Evolutionary conservation across 345 rosid species (phyloP).

Genomic region (Sisymbrium altissimum): DNA sequence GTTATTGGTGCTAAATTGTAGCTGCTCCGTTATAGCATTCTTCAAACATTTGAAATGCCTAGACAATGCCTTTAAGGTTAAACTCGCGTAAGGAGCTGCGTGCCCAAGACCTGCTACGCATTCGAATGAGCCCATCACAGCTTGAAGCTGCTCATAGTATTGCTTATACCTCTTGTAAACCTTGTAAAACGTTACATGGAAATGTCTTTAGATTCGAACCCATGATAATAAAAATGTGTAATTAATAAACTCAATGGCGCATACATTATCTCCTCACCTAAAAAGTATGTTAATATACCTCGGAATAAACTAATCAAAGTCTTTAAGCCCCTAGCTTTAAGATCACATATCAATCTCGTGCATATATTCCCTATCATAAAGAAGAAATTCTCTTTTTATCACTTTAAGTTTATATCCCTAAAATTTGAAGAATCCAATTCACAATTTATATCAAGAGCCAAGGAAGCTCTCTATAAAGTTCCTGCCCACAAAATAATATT

Average conservation of each 20-base stretch:
- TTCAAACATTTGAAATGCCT: slow-evolving; percentile 77
- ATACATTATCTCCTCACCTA: background rate
- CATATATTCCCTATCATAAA: slow-evolving; percentile 45
- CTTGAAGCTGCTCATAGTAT: slow-evolving; percentile 78
- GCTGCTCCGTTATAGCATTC: slow-evolving; percentile 72
- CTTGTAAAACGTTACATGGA: slow-evolving; percentile 33
- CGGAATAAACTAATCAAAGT: slow-evolving; percentile 26
- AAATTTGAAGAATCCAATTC: slow-evolving; percentile 49
- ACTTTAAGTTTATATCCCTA: slow-evolving; percentile 32
- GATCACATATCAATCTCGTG: slow-evolving; percentile 6
- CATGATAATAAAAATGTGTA: background rate
- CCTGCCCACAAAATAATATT: slow-evolving; percentile 9
- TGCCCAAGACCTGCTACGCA: slow-evolving; percentile 81
- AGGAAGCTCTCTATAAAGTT: slow-evolving; percentile 33
- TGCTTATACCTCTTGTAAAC: slow-evolving; percentile 81
- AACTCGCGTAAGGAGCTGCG: slow-evolving; percentile 72
- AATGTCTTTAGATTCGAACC: slow-evolving; percentile 19
- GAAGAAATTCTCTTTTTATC: slow-evolving; percentile 42
- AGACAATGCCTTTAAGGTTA: slow-evolving; percentile 71
- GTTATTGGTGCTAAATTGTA: slow-evolving; percentile 49
- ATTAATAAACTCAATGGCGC: background rate
- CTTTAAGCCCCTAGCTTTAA: slow-evolving; percentile 3
- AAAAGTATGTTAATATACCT: slow-evolving; percentile 12
- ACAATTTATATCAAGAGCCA: slow-evolving; percentile 24
- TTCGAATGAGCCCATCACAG: slow-evolving; percentile 71